phyloP scores from a whole-genome alignment of 139 green algal genomes.

The Chlamydomonas sphaeroides region DNA sequence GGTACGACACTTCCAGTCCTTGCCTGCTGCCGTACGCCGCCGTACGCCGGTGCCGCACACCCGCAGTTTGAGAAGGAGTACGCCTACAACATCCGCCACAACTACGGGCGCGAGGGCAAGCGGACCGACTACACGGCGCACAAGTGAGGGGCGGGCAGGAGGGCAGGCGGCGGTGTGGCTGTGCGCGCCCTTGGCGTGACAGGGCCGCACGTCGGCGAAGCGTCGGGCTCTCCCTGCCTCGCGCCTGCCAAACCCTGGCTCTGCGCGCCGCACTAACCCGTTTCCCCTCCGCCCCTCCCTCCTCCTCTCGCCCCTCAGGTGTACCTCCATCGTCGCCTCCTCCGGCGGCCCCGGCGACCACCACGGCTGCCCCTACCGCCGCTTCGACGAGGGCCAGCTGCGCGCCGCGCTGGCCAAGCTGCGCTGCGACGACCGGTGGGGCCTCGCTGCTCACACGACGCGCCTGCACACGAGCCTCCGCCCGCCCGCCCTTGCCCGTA shows the following conservation, averaged over 20 bases:
- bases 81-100: constrained; percentile 96
- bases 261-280: constrained; percentile 45
- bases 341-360: constrained; percentile 41
- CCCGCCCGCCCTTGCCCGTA: background rate
- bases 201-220: too few relatives aligned
- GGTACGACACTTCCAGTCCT: too few relatives aligned
- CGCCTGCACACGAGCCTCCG: too few relatives aligned
- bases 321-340: constrained; percentile 86
- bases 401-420: constrained; percentile 64
- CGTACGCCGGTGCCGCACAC: too few relatives aligned
- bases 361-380: constrained; percentile 93
- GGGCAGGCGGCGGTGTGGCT: too few relatives aligned
- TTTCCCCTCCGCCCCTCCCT: background rate
- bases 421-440: constrained; percentile 56
- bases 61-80: constrained; percentile 97
- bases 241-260: too few relatives aligned
- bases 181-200: too few relatives aligned
- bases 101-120: constrained; percentile 96
- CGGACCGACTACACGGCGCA: constrained; percentile 92
- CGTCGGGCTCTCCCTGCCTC: too few relatives aligned
- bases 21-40: too few relatives aligned
- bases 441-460: too few relatives aligned
- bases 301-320: constrained; percentile 30
- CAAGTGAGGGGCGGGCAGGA: constrained; percentile 21
- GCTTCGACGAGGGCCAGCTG: constrained; percentile 73